These are phyloP conservation scores for Eragrostis tef DNA, from an alignment of 202 grass and related monocot genomes.

Conservation along the genomic window DNA sequence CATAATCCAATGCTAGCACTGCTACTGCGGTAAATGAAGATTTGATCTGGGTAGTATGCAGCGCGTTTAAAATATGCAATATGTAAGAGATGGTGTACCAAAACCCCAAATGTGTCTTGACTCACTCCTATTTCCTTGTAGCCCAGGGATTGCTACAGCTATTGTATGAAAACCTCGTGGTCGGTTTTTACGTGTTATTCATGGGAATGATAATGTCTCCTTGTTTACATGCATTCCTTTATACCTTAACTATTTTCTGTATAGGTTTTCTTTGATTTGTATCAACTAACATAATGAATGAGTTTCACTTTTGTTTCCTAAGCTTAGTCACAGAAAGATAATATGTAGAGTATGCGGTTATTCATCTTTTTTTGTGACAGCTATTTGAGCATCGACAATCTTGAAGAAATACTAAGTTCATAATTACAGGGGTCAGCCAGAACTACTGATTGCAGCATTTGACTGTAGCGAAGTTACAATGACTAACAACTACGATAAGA, in stretches of 20 bases:
- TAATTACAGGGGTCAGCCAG: not conserved
- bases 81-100: not conserved
- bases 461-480: not conserved
- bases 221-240: not conserved
- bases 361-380: not conserved
- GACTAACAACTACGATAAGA: not conserved
- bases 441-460: not conserved
- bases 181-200: not conserved
- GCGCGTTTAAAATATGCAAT: not conserved
- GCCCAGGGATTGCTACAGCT: not conserved
- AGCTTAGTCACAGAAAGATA: not conserved
- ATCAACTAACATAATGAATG: not conserved
- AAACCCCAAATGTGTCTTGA: not conserved
- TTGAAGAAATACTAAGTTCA: not conserved
- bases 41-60: conserved; percentile 3
- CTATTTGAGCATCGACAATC: not conserved
- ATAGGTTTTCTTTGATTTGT: not conserved
- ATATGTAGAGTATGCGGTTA: not conserved
- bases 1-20: not conserved
- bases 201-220: not conserved
- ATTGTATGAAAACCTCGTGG: not conserved
- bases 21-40: not conserved
- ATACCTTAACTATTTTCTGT: not conserved
- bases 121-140: not conserved
- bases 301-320: not conserved